Evolutionary conservation across 176 grass and related monocot species (phyloP), one percentile per base, ranked within the genome.

Genomic region (Otatea glauca): DNA sequence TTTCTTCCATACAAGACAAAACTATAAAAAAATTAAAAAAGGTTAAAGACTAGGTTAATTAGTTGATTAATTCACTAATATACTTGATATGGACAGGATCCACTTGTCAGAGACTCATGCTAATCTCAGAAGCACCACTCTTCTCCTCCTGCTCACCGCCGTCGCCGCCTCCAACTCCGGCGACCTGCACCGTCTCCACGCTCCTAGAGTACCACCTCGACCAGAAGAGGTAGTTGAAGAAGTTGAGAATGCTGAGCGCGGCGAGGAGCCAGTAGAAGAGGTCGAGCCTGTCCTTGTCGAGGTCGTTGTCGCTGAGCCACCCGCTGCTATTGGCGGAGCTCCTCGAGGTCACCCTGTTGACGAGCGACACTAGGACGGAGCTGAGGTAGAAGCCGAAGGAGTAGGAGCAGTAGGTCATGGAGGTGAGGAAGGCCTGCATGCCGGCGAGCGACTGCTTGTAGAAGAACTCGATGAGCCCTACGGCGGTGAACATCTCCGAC

Each of bases 351-450:
- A 91, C 54, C 82, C 69, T 92, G 69, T 97, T 94, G 38, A 97
- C 83, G 21, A 92, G 66, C 4, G 92, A 92, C 13, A 97, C 94
- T 29, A 97, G 94, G 16, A 97, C 79, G 7, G 94, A 94, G 83
- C 94, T 97, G 69, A 97, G 85, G 88, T 90, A 97, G 86, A 97
- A 97, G 29, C 92, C 94, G 25, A 97, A 97, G 14, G 94, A 97
- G 84, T 97, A 97, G 48, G 94, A 97, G 88, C 94, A 97, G 89
- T 97, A 97, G 10, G 92, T 97, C 90, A 97, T 91, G 85, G 94
- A 90, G 35, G 92, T 97, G 35, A 97, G 73, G 68, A 97, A 97
- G 7, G 94, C 89, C 66, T 94, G 94, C 92, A 91, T 97, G 27
- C 94, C 94, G 24, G 80, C 65, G 62, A 94, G 83, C 16, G 94